Conservation (phyloP, 257 asterid genomes). For the Solanum tarijense region DNA sequence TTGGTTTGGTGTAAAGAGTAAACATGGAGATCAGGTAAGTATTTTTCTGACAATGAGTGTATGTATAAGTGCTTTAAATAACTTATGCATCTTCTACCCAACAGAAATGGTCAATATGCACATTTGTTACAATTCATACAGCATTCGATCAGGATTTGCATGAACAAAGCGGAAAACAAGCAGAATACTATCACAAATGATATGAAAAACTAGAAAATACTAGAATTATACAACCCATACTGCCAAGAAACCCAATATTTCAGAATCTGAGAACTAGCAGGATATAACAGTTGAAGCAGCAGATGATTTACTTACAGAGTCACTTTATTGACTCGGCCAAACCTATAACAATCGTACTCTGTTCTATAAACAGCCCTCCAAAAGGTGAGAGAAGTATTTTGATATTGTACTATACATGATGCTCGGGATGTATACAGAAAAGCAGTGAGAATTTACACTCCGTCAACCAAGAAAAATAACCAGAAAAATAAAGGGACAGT, state of each 20-base stretch:
- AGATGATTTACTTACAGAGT: not conserved
- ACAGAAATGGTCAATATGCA: not conserved
- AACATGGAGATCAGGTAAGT: not conserved
- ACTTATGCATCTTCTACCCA: not conserved
- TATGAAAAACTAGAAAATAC: not conserved
- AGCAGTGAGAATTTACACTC: not conserved
- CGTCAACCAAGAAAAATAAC: not conserved
- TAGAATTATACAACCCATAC: not conserved
- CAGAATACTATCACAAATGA: not conserved
- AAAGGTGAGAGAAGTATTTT: not conserved
- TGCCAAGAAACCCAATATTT: not conserved
- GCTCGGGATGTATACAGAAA: not conserved
- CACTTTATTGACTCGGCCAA: not conserved
- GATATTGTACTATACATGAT: conserved; percentile 2
- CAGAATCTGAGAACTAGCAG: not conserved
- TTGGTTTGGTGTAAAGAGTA: not conserved
- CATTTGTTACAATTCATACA: not conserved
- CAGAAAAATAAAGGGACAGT: not conserved
- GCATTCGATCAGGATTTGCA: not conserved
- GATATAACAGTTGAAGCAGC: not conserved
- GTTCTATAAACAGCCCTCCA: not conserved
- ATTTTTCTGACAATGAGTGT: not conserved
- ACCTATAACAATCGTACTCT: not conserved
- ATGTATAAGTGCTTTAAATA: not conserved
- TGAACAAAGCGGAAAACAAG: not conserved